phyloP scores from a whole-genome alignment of 164 flowering plant genomes.

The Cinnamomum chago region DNA sequence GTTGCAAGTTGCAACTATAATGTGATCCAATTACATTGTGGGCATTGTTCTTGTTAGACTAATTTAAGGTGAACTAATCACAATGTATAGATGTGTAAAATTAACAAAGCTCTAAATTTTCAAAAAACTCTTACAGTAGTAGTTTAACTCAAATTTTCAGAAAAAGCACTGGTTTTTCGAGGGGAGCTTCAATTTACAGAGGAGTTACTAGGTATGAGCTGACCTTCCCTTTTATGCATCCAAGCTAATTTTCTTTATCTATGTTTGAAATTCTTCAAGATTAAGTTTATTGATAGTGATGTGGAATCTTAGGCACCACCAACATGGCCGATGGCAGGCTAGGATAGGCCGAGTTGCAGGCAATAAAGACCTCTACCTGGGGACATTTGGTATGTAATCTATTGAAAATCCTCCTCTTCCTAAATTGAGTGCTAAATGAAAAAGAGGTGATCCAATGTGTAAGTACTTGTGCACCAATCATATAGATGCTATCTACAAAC shows the following conservation, averaged over 20 bases:
- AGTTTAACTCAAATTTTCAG: conserved; percentile 6
- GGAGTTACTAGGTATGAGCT: conserved; percentile 27
- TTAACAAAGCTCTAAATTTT: background rate
- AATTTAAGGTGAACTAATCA: background rate
- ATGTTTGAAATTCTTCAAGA: background rate
- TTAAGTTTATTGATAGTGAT: background rate
- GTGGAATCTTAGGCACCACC: conserved; percentile 63
- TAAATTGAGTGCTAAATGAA: too few relatives aligned
- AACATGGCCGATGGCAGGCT: conserved; percentile 98
- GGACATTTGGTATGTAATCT: conserved; percentile 71
- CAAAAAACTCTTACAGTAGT: background rate
- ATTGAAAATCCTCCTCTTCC: background rate
- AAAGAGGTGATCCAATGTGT: background rate
- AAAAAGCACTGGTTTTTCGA: conserved; percentile 22
- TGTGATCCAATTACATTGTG: background rate
- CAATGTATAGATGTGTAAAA: background rate
- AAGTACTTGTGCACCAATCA: background rate
- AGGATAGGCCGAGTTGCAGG: conserved; percentile 96
- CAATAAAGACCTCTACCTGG: conserved; percentile 92
- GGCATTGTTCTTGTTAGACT: background rate
- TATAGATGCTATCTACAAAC: too few relatives aligned
- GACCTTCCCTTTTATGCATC: background rate
- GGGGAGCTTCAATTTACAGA: conserved; percentile 31
- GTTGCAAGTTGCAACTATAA: background rate
- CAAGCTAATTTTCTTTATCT: background rate